Percentiles rank a stretch among this genome's conserved stretches.
Conservation (phyloP, 208 protist genomes). For the Leishmania arabica region DNA sequence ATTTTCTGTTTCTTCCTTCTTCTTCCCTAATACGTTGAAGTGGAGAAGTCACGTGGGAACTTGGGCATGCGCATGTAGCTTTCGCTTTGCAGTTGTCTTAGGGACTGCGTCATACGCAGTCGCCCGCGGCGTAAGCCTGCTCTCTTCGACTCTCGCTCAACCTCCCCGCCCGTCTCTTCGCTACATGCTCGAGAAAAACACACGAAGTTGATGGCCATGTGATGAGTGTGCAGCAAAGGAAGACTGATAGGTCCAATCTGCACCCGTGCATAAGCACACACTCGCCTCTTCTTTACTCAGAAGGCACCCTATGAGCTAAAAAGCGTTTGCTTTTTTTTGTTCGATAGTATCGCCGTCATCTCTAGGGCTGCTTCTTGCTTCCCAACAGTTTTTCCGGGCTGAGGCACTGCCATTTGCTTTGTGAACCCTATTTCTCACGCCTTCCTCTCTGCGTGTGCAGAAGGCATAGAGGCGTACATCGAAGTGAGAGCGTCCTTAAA, state of each 20-base stretch:
- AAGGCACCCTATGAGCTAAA: not conserved
- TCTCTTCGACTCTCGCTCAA: not conserved
- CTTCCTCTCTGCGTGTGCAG: not conserved
- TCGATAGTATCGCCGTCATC: not conserved
- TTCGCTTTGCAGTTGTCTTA: not conserved
- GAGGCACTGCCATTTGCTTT: not conserved
- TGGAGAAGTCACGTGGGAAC: not conserved
- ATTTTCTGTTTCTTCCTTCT: not conserved
- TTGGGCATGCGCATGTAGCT: not conserved
- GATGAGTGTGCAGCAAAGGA: not conserved
- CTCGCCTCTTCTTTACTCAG: not conserved
- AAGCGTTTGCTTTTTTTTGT: not conserved
- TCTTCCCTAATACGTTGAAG: not conserved
- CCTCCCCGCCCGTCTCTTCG: not conserved
- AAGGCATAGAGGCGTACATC: not conserved
- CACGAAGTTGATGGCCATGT: not conserved
- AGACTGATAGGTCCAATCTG: not conserved
- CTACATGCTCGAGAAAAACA: not conserved
- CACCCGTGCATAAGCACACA: slow-evolving; percentile 3
- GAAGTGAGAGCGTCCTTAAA: not conserved
- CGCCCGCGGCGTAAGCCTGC: slow-evolving; percentile 6
- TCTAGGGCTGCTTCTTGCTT: not conserved
- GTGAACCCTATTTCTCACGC: not conserved
- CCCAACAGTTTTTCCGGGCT: not conserved
- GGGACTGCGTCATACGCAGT: not conserved